Evolutionary conservation across 495 filamentous ascomycete species (phyloP).

Genomic region (Viridothelium virens): DNA sequence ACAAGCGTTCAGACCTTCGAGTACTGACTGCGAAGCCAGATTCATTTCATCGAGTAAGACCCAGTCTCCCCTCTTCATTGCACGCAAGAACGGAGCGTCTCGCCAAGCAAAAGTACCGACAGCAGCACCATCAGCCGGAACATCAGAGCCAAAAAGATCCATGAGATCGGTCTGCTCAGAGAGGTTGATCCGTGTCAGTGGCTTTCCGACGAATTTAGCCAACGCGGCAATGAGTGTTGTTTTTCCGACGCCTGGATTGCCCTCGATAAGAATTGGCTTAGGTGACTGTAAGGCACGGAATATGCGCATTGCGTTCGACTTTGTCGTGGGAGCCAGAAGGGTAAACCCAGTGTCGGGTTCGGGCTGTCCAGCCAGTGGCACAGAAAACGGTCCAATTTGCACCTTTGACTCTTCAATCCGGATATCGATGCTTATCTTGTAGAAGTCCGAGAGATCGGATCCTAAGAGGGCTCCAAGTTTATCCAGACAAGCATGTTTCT

Average conservation of each 20-base stretch:
- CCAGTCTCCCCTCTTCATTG: constrained; percentile 95
- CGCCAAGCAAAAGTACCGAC: constrained; percentile 88
- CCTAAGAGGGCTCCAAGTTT: constrained; percentile 61
- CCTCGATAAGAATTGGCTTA: constrained; percentile 90
- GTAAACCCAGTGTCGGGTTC: constrained; percentile 56
- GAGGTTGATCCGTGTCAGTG: constrained; percentile 87
- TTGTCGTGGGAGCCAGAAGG: constrained; percentile 81
- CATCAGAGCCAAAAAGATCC: constrained; percentile 95
- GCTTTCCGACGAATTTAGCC: constrained; percentile 65
- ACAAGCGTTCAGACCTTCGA: constrained; percentile 95
- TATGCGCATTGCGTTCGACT: constrained; percentile 80
- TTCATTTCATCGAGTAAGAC: constrained; percentile 99
- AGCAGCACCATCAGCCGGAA: constrained; percentile 81
- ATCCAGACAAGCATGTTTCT: constrained; percentile 63
- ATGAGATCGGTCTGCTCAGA: constrained; percentile 97
- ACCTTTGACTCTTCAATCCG: constrained; percentile 44
- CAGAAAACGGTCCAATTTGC: constrained; percentile 63
- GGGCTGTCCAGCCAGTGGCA: constrained; percentile 42
- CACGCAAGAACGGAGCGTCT: constrained; percentile 88
- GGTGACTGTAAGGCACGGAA: constrained; percentile 79
- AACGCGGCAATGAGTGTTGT: constrained; percentile 85
- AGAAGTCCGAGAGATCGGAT: constrained; percentile 54
- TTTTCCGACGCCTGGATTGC: constrained; percentile 94
- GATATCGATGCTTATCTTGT: constrained; percentile 48
- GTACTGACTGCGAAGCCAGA: constrained; percentile 88